Evolutionary conservation across 768 basidiomycete genomes (phyloP).

Genomic region (Hypholoma sublateritium): DNA sequence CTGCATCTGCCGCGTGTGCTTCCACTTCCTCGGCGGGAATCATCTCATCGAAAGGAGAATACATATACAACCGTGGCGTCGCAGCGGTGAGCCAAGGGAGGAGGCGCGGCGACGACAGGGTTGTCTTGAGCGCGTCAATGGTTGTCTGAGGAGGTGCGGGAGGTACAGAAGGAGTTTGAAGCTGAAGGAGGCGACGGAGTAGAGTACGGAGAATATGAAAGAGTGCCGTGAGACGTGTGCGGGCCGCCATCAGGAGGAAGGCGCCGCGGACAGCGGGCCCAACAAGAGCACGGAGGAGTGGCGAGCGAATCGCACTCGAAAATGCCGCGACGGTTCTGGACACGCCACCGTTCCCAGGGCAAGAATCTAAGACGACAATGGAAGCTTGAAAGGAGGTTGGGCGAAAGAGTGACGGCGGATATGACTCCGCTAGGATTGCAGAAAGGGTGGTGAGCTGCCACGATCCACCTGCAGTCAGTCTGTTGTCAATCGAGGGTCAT

Average conservation of each 20-base stretch:
- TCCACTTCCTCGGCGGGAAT: slow-evolving; percentile 37
- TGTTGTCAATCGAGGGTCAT: background rate
- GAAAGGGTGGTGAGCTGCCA: slow-evolving; percentile 35
- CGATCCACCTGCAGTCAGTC: slow-evolving; percentile 35
- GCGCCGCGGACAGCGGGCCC: slow-evolving; percentile 26
- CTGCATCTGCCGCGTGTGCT: slow-evolving; percentile 32
- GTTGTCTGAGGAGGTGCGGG: slow-evolving; percentile 22
- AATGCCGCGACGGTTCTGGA: slow-evolving; percentile 30
- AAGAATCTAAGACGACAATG: slow-evolving; percentile 45
- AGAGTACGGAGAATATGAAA: background rate
- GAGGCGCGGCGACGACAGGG: slow-evolving; percentile 25
- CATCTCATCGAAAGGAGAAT: slow-evolving; percentile 41
- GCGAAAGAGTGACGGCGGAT: background rate
- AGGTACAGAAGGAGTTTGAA: background rate
- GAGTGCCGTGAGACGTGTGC: slow-evolving; percentile 13
- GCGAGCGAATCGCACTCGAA: slow-evolving; percentile 27
- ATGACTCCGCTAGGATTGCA: slow-evolving; percentile 26
- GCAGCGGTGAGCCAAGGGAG: slow-evolving; percentile 40
- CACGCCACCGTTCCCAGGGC: slow-evolving; percentile 37
- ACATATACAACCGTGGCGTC: slow-evolving; percentile 46
- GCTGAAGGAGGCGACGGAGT: background rate
- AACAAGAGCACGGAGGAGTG: slow-evolving; percentile 24
- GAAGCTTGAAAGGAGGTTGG: slow-evolving; percentile 18
- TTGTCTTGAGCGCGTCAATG: slow-evolving; percentile 25
- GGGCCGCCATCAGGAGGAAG: slow-evolving; percentile 21